Evolutionary conservation across 1,284 basidiomycete species (phyloP), one percentile per base, ranked within the genome.

Genomic region (Rhodotorula glutinis): DNA sequence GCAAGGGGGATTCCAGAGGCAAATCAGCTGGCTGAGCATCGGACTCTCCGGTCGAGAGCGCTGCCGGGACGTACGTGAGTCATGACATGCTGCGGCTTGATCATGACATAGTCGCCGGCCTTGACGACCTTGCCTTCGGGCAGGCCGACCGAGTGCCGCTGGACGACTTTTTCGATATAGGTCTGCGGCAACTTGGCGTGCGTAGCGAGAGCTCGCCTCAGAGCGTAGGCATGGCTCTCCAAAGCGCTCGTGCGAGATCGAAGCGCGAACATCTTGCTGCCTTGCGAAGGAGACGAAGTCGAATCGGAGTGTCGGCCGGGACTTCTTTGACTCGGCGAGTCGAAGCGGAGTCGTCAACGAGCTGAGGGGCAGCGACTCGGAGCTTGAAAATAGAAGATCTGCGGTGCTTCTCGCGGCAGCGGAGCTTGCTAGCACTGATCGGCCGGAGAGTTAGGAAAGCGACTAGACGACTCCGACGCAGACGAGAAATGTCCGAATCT

Each of bases 91-190:
- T 96, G 88, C 25, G 96, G 96, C 38, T 87, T 86, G 79, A 99
- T 96, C 90, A 97, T 97, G 58, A 98, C 93, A 86, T 98, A 98
- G 86, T 98, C 96, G 43, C 96, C 96, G 38, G 94, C 90, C 75
- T 86, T 87, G 72, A 98, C 91, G 47, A 75, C 72, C 76, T 89
- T 89, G 53, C 86, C 87, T 60, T 83, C 79, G 2, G 90, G 85
- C 19, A 93, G 82, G 63, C 89, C 92, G 46, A 98, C 91, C 1
- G 95, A 89, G 82, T 98, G 96, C 77, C 89, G 91, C 79, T 98
- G 94, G 0, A 99, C 94, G 72, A 98, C 89, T 82, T 98, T 98
- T 81, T 98, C 96, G 76, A 98, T 91, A 74, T 92, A 83, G 0
- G 93, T 95, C 79, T 98, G 94, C 19, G 69, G 68, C 4, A 73